Evolutionary conservation across 805 yeast species (phyloP), one percentile per base, ranked within the genome.

Genomic region (Saturnispora zaruensis): DNA sequence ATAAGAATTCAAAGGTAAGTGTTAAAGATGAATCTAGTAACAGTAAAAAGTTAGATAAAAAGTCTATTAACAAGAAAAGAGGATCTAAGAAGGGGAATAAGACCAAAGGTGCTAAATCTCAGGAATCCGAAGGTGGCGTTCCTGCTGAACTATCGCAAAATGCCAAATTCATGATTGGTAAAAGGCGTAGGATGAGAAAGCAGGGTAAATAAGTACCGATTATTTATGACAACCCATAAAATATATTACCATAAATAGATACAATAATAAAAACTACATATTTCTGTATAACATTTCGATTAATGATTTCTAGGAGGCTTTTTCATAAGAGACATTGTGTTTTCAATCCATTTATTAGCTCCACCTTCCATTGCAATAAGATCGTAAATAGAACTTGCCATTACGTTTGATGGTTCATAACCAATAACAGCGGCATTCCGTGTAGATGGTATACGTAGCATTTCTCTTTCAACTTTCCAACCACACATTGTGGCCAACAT

Each of bases 381-480:
- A 45, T 85, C 87, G 55, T 77, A 74, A 1, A 84, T 68, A 52
- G 66, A 70, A 57, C 66, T 70, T 1, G 50, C 49, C 3, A 51
- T 30, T 9, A 65, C 56, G 9, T 58, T 50, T 36, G 61, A 63
- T 5, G 58, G 54, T 34, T 71, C 66, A 47, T 77, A 73, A 0
- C 95, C 96, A 45, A 91, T 81, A 14, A 91, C 69, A 0, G 97
- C 97, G 1, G 95, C 88, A 61, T 91, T 91, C 64, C 97, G 72
- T 0, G 98, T 91, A 51, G 96, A 87, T 30, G 98, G 98, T 23
- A 91, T 91, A 51, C 98, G 74, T 43, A 91, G 68, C 84, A 85
- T 84, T 63, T 91, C 98, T 57, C 82, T 78, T 59, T 87, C 84
- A 1, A 82, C 84, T 13, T 74, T 68, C 98, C 98, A 91, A 0